phyloP scores from a whole-genome alignment of 208 protist genomes.

The Perkinsela sp. region DNA sequence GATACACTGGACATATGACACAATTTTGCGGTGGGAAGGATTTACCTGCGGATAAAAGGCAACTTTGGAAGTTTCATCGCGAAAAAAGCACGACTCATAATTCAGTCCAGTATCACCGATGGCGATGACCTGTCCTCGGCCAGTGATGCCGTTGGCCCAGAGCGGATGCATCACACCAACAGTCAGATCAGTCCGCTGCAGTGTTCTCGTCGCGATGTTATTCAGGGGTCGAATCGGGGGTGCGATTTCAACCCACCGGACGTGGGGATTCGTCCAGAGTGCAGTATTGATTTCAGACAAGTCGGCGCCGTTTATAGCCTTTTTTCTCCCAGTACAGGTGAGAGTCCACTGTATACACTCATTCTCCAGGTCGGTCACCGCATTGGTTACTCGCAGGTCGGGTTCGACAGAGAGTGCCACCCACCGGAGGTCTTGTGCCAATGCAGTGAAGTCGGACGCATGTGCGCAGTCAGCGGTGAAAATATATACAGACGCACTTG shows the following conservation, averaged over 20 bases:
- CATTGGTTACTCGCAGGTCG: too few species aligned
- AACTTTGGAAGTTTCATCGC: slow-evolving; percentile 13
- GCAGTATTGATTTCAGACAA: too few species aligned
- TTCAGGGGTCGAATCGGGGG: neutral
- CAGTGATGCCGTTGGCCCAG: slow-evolving; percentile 26
- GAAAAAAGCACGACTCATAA: slow-evolving; percentile 49
- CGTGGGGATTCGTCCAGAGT: neutral
- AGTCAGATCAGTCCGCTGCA: too few species aligned
- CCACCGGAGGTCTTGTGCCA: too few species aligned
- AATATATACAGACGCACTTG: too few species aligned
- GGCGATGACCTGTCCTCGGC: slow-evolving; percentile 34
- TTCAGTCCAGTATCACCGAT: slow-evolving; percentile 58
- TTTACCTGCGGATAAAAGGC: slow-evolving; percentile 29
- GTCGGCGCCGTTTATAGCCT: too few species aligned
- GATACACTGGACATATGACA: slow-evolving; percentile 19
- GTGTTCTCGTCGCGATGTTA: neutral
- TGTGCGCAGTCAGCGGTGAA: too few species aligned
- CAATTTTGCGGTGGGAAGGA: slow-evolving; percentile 37
- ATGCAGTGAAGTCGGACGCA: too few species aligned
- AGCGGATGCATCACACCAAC: slow-evolving; percentile 9
- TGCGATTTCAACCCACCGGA: neutral
- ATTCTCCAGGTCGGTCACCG: too few species aligned
- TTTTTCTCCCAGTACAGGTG: too few species aligned
- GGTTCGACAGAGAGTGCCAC: too few species aligned
- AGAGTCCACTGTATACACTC: too few species aligned